A percentile compares a stretch with the other conserved stretches of the same genome.
Evolutionary conservation across 352 stramenopile genomes (phyloP).

Genomic region (Phytophthora aleatoria): DNA sequence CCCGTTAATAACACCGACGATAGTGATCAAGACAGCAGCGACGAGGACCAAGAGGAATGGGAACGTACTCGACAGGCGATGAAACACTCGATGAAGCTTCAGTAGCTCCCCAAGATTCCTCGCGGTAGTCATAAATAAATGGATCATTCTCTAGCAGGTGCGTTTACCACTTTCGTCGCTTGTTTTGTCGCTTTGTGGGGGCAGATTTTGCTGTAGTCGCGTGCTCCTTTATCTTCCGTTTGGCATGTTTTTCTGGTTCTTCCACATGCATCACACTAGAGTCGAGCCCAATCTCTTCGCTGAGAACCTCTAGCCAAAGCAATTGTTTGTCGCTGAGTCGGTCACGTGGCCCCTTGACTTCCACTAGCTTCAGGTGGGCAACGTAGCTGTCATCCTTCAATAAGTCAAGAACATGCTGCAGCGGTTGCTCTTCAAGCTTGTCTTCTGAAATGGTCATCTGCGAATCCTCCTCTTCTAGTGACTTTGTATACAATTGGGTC

Average conservation of each 20-base stretch:
- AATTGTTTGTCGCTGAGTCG: constrained; percentile 83
- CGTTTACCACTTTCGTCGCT: constrained; percentile 21
- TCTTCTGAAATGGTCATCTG: constrained; percentile 5
- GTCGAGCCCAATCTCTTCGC: constrained; percentile 55
- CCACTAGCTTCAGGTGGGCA: constrained; percentile 67
- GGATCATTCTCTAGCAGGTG: neutral
- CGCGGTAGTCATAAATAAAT: constrained; percentile 1
- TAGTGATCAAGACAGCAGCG: constrained; percentile 19
- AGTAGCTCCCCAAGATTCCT: constrained; percentile 3
- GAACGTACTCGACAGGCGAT: constrained; percentile 38
- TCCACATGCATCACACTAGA: constrained; percentile 76
- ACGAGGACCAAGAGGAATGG: constrained; percentile 41
- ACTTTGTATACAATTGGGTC: neutral
- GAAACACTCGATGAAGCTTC: constrained; percentile 26
- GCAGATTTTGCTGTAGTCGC: constrained; percentile 11
- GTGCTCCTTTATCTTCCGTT: constrained; percentile 38
- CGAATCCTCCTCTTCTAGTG: constrained; percentile 4
- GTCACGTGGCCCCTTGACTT: constrained; percentile 89
- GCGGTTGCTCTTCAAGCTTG: constrained; percentile 16
- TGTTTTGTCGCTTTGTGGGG: constrained; percentile 17
- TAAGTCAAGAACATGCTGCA: constrained; percentile 26
- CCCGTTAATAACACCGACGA: constrained; percentile 14
- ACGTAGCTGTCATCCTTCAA: constrained; percentile 21
- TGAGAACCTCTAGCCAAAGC: constrained; percentile 79
- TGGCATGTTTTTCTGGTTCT: constrained; percentile 57